Evolutionary conservation across 352 stramenopile species (phyloP), one percentile per base, ranked within the genome.

Genomic region (Phytophthora cryptogea): DNA sequence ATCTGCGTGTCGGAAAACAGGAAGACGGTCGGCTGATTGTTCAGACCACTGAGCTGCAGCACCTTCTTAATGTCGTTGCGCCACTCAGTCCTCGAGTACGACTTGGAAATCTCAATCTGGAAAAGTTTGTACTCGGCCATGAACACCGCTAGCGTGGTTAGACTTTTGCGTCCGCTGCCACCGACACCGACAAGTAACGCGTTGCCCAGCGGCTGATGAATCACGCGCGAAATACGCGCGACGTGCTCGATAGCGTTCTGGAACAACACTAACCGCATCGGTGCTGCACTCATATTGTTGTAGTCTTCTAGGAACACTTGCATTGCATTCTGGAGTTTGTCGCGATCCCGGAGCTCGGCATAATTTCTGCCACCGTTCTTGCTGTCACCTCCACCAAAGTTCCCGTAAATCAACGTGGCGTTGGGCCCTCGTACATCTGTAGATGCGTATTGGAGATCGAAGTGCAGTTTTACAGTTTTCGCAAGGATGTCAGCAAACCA

Each of bases 41-140:
- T 81, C 16, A 96, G 76, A 2, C 85, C 80, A 47, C 80, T 89
- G 42, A 94, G 82, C 62, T 78, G 83, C 31, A 88, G 68, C 37
- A 88, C 91, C 30, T 93, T 88, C 68, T 97, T 97, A 13, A 98
- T 74, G 57, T 98, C 95, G 40, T 97, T 95, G 11, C 88, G 80
- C 91, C 92, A 98, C 54, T 98, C 95, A 0, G 59, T 74, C n/a
- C 88, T 80, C 13, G 87, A 89, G 61, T 98, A 98, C 10, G 81
- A 92, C 65, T 98, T 98, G 37, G 89, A 97, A 31, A 98, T 98
- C 57, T 98, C 95, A 62, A 98, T 98, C 68, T 97, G 89, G 60
- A 98, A 97, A 10, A 98, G 72, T 59, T 95, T 90, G 70, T 95
- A 98, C 65, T 98, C 90, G 16, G 92, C 91, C 76, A 98, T 96